Conservation (phyloP, 495 filamentous ascomycete species). For the Durotheca rogersii region DNA sequence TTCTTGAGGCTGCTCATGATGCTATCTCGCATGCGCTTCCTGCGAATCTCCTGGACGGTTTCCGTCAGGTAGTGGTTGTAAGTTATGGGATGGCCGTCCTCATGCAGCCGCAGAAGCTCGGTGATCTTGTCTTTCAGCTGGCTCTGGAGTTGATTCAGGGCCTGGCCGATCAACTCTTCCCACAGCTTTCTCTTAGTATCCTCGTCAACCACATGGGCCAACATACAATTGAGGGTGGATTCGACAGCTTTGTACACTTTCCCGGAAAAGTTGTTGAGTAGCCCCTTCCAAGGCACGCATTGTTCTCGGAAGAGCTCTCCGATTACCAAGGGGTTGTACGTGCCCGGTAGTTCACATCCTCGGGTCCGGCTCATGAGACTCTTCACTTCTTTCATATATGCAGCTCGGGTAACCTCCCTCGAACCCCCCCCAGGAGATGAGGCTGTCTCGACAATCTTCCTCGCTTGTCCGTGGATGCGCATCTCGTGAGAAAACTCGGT, state of each 20-base stretch:
- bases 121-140: slow-evolving; percentile 32
- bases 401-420: slow-evolving; percentile 17
- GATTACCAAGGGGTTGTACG: slow-evolving; percentile 50
- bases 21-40: slow-evolving; percentile 26
- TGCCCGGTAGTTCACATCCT: slow-evolving; percentile 49
- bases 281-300: slow-evolving; percentile 40
- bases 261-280: slow-evolving; percentile 24
- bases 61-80: slow-evolving; percentile 60
- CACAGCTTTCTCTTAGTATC: slow-evolving; percentile 36
- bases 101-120: slow-evolving; percentile 41
- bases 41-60: slow-evolving; percentile 44
- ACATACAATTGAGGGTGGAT: slow-evolving; percentile 28
- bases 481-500: slow-evolving; percentile 38
- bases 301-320: slow-evolving; percentile 49
- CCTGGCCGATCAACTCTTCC: slow-evolving; percentile 32
- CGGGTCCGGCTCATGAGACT: slow-evolving; percentile 32
- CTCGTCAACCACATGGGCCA: slow-evolving; percentile 33
- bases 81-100: slow-evolving; percentile 50
- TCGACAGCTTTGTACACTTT: slow-evolving; percentile 33
- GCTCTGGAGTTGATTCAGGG: slow-evolving; percentile 27
- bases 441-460: slow-evolving; percentile 29
- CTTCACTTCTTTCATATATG: slow-evolving; percentile 39
- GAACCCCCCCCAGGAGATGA: not conserved
- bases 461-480: slow-evolving; percentile 32
- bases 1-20: slow-evolving; percentile 8